Percentiles rank a stretch among this genome's conserved stretches.
Evolutionary conservation across 2,329 filamentous ascomycete species (phyloP).

Genomic region (Acephala macrosclerotiorum): DNA sequence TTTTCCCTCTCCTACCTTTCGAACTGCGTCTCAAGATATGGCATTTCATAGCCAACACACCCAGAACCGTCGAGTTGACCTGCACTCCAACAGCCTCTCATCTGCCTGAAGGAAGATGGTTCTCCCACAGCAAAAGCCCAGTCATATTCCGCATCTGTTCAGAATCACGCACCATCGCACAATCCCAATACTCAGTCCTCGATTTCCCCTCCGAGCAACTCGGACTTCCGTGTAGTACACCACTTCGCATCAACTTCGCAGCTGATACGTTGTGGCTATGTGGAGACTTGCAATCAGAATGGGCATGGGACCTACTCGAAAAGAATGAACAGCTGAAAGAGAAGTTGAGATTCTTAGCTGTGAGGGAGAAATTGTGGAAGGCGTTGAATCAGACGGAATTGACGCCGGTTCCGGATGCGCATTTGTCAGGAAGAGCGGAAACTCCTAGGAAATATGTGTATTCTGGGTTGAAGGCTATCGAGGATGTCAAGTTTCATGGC

Average conservation of each 20-base stretch:
- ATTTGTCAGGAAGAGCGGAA: background rate
- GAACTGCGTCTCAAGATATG: conserved; percentile 33
- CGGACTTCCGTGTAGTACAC: conserved; percentile 12
- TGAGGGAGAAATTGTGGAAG: conserved; percentile 23
- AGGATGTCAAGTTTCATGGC: conserved; percentile 25
- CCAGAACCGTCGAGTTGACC: conserved; percentile 27
- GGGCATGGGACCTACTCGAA: conserved; percentile 21
- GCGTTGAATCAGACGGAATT: conserved; percentile 21
- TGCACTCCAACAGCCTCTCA: conserved; percentile 25
- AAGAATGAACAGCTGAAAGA: conserved; percentile 27
- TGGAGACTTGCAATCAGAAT: conserved; percentile 14
- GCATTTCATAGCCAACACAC: conserved; percentile 21
- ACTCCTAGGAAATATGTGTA: background rate
- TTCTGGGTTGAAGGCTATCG: conserved; percentile 20
- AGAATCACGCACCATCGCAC: conserved; percentile 31
- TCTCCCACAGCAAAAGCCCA: conserved; percentile 30
- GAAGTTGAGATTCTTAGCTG: conserved; percentile 22
- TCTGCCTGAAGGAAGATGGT: conserved; percentile 25
- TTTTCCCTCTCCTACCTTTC: conserved; percentile 30
- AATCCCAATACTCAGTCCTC: conserved; percentile 35
- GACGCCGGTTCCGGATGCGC: conserved; percentile 8
- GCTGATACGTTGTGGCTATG: conserved; percentile 27
- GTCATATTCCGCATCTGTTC: conserved; percentile 32
- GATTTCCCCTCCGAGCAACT: conserved; percentile 34
- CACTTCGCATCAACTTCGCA: conserved; percentile 30